Conservation (phyloP, 768 basidiomycete species). For the Lentinula boryana region DNA sequence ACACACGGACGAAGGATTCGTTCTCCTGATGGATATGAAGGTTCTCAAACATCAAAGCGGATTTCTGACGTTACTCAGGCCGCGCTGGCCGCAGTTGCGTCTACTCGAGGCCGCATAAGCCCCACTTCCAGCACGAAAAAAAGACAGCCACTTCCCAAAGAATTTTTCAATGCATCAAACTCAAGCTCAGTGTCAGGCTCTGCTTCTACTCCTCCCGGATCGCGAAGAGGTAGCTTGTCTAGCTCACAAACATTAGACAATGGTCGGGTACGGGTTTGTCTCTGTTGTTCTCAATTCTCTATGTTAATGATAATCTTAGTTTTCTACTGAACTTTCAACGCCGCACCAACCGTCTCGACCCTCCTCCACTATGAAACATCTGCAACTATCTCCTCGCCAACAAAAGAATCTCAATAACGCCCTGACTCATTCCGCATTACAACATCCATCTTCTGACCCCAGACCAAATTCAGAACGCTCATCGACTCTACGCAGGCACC, state of each 20-base stretch:
- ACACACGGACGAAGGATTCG: neutral
- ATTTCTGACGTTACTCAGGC: slow-evolving; percentile 40
- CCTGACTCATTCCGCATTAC: neutral
- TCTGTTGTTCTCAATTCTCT: slow-evolving; percentile 17
- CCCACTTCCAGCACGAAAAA: slow-evolving; percentile 26
- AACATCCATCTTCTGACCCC: neutral
- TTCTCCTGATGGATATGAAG: slow-evolving; percentile 10
- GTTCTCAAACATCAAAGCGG: slow-evolving; percentile 13
- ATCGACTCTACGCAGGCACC: slow-evolving; percentile 30
- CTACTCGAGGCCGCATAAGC: slow-evolving; percentile 39
- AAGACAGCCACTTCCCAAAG: slow-evolving; percentile 42
- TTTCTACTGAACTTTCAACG: slow-evolving; percentile 31
- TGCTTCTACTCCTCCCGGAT: neutral
- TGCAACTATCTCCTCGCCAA: slow-evolving; percentile 4
- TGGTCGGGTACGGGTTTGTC: slow-evolving; percentile 18
- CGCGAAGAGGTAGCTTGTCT: slow-evolving; percentile 1
- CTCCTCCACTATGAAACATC: neutral
- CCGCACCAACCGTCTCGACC: slow-evolving; percentile 20
- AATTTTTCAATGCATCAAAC: slow-evolving; percentile 30
- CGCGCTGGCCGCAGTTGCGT: slow-evolving; percentile 57
- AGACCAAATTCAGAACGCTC: neutral
- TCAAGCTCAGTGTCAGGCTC: neutral
- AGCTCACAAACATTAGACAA: neutral
- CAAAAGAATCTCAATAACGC: slow-evolving; percentile 1
- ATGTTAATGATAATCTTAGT: slow-evolving; percentile 13